Evolutionary conservation across 2,329 filamentous ascomycete genomes (phyloP).

Genomic region (Corynespora cassiicola): DNA sequence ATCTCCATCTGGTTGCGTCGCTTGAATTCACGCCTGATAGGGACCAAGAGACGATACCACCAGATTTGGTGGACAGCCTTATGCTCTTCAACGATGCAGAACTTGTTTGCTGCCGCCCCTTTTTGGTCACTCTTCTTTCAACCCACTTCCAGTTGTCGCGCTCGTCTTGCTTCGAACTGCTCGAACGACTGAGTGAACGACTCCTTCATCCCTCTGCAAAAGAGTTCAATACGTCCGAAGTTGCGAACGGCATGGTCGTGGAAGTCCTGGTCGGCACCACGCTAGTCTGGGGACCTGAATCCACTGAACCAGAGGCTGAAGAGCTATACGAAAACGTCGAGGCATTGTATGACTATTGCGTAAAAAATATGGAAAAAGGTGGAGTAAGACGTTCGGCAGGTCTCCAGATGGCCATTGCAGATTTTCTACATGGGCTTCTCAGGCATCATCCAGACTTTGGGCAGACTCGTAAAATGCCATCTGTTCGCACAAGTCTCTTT

Average conservation of each 20-base stretch:
- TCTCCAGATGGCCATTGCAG: constrained; percentile 71
- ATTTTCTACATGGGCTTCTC: constrained; percentile 74
- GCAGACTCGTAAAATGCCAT: constrained; percentile 63
- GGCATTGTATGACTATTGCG: constrained; percentile 81
- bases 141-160: constrained; percentile 27
- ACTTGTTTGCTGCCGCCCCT: constrained; percentile 35
- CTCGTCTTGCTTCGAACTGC: constrained; percentile 31
- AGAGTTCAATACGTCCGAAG: constrained; percentile 46
- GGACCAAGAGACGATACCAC: constrained; percentile 25
- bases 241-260: constrained; percentile 44
- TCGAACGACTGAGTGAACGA: constrained; percentile 37
- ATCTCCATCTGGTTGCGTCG: constrained; percentile 34
- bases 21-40: constrained; percentile 14
- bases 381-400: constrained; percentile 70
- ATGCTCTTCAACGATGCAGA: constrained; percentile 33
- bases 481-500: constrained; percentile 75
- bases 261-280: constrained; percentile 39
- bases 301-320: constrained; percentile 31
- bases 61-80: constrained; percentile 34
- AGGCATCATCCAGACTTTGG: constrained; percentile 72
- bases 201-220: constrained; percentile 41
- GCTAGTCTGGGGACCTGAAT: constrained; percentile 28
- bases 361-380: constrained; percentile 69
- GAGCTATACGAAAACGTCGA: constrained; percentile 68
- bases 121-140: constrained; percentile 33